Conservation (phyloP, 1,139 yeast genomes). For the Scheffersomyces lignicola region DNA sequence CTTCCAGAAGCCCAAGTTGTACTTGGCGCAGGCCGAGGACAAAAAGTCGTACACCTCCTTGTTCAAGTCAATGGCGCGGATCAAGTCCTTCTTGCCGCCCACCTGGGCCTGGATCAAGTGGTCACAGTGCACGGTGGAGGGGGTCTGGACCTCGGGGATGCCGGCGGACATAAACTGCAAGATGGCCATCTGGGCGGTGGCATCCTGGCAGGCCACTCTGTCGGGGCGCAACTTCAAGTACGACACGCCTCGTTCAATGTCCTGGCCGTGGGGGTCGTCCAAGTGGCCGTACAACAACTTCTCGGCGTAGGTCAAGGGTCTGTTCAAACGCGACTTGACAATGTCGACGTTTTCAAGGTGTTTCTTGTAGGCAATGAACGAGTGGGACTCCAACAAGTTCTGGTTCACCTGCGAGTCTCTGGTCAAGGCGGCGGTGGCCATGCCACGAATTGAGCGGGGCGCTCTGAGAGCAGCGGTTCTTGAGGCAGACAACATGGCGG, state of each 20-base stretch:
- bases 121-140: slow-evolving; percentile 98
- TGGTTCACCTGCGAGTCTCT: slow-evolving; percentile 91
- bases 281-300: slow-evolving; percentile 94
- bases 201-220: slow-evolving; percentile 99
- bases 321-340: slow-evolving; percentile 81
- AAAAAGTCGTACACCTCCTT: slow-evolving; percentile 97
- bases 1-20: slow-evolving; percentile 99
- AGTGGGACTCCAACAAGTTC: slow-evolving; percentile 85
- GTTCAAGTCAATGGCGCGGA: slow-evolving; percentile 89
- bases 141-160: slow-evolving; percentile 91
- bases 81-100: slow-evolving; percentile 91
- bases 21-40: slow-evolving; percentile 91
- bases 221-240: slow-evolving; percentile 98
- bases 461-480: slow-evolving; percentile 33
- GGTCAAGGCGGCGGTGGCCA: slow-evolving; percentile 75
- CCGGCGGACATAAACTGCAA: slow-evolving; percentile 98
- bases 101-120: slow-evolving; percentile 97
- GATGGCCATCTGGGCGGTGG: slow-evolving; percentile 99
- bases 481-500: slow-evolving; percentile 42
- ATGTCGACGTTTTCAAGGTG: slow-evolving; percentile 82
- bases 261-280: slow-evolving; percentile 94
- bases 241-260: slow-evolving; percentile 92
- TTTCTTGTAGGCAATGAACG: slow-evolving; percentile 77
- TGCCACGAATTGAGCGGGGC: slow-evolving; percentile 56
- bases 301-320: slow-evolving; percentile 98